A percentile compares a stretch with the other conserved stretches of the same genome.
These are phyloP conservation scores for Saccharum officinarum DNA, from an alignment of 176 grass and related monocot genomes.

Conservation along the genomic window DNA sequence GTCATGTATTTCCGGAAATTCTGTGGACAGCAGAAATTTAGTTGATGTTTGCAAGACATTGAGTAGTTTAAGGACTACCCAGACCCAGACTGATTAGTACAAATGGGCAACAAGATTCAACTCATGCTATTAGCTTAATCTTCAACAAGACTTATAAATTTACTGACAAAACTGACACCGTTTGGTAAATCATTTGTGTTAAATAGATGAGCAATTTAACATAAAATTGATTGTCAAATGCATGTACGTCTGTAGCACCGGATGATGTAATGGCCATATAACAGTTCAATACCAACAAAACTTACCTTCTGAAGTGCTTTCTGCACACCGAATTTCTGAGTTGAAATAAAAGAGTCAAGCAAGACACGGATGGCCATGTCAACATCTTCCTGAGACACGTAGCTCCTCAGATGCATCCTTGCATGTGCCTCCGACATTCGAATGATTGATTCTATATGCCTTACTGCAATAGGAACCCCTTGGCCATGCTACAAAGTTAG, in stretches of 20 bases:
- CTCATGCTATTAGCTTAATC: background rate
- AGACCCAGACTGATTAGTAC: background rate
- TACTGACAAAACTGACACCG: background rate
- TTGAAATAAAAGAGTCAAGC: slow-evolving; percentile 96
- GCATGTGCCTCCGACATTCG: slow-evolving; percentile 96
- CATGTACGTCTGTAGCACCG: background rate
- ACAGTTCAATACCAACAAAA: background rate
- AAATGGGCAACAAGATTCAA: background rate
- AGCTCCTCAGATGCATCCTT: slow-evolving; percentile 87
- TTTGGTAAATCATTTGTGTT: background rate
- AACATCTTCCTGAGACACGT: slow-evolving; percentile 94
- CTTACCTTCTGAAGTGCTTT: slow-evolving; percentile 98
- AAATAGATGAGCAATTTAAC: background rate
- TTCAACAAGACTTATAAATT: background rate
- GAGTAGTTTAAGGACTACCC: background rate
- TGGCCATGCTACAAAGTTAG: slow-evolving; percentile 79
- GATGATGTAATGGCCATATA: background rate
- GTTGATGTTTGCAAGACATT: slow-evolving; percentile 9
- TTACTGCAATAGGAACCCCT: slow-evolving; percentile 96
- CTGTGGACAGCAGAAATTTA: slow-evolving; percentile 50
- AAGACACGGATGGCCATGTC: slow-evolving; percentile 97
- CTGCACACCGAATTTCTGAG: slow-evolving; percentile 96
- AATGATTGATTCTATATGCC: slow-evolving; percentile 97
- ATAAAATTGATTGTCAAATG: slow-evolving; percentile 8
- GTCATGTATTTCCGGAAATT: slow-evolving; percentile 97